A percentile compares a stretch with the other conserved stretches of the same genome.
Evolutionary conservation across 345 rosid species (phyloP).

Genomic region (Bruguiera sexangula): DNA sequence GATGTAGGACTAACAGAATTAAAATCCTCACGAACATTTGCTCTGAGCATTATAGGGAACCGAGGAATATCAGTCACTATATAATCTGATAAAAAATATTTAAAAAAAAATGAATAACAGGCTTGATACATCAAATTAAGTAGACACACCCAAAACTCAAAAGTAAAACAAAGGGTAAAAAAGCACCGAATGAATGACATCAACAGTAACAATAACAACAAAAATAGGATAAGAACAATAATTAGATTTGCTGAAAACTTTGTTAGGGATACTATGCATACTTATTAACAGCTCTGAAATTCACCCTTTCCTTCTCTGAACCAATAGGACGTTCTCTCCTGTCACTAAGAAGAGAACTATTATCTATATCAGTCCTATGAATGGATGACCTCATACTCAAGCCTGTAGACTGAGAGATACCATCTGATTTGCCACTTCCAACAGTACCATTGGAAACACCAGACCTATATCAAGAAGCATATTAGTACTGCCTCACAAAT

Average conservation of each 20-base stretch:
- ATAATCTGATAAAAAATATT: constrained; percentile 3
- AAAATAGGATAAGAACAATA: constrained; percentile 1
- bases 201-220: background rate
- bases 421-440: constrained; percentile 70
- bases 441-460: constrained; percentile 65
- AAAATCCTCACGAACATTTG: constrained; percentile 60
- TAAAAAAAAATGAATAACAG: background rate
- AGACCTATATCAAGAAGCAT: constrained; percentile 47
- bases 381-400: constrained; percentile 56
- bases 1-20: constrained; percentile 68
- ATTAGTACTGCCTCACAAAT: constrained; percentile 16
- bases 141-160: background rate
- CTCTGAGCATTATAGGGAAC: constrained; percentile 41
- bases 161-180: background rate
- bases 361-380: constrained; percentile 62
- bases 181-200: background rate
- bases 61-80: background rate
- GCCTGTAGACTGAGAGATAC: constrained; percentile 50
- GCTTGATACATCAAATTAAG: background rate
- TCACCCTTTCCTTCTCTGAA: constrained; percentile 77
- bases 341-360: constrained; percentile 54
- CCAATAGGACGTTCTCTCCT: constrained; percentile 69
- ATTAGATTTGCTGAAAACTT: constrained; percentile 3
- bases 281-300: constrained; percentile 71
- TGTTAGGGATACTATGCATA: constrained; percentile 34